Base-by-base conservation (phyloP, 1,284 basidiomycete genomes). In the Ganoderma boninense region DNA sequence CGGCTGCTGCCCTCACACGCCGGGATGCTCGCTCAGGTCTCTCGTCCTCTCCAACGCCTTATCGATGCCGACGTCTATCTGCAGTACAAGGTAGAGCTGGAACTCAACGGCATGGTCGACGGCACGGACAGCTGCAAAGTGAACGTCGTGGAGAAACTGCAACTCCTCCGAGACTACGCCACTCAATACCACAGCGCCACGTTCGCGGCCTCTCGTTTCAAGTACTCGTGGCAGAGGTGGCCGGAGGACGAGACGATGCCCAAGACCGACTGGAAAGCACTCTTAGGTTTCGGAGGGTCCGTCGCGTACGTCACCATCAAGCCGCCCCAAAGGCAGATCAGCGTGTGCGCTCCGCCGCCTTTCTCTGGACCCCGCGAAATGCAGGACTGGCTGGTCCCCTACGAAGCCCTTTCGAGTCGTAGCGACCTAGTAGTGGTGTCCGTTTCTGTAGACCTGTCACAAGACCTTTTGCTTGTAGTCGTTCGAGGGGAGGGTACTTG, bases 61-160 rank as follows among this genome's bases (percentile, higher is more conserved):
- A 79, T 89, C 16, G 76, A 78, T n/a, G 75, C 79, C 11, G 81
- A 83, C n/a, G 77, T 81, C 2, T 73, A 70, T 16, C 78, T 87
- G 29, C 87, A 86, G 73, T 89, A 90, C 71, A 81, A 75, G 29
- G 83, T 90, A 64, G 86, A 89, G 67, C 85, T 91, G 18, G 82
- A 82, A 5, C 79, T 82, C 14, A 78, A 83, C 18, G 86, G 87
- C 13, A 82, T 86, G 79, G 81, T 82, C 67, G 81, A 88, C 71
- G 85, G 85, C 1, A 76, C 3, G 73, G 77, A 59, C 56, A 49
- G 44, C 46, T 80, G 38, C 75, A 66, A 52, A 14, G 26, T 62
- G 40, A 26, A 2, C 23, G 71, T 78, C 2, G 73, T 79, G 3
- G 82, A 84, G 60, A 83, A 85, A 49, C 78, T 89, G 11, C 63